Evolutionary conservation across 164 flowering plant species (phyloP), one percentile per base, ranked within the genome.

Genomic region (Tetracentron sinense): DNA sequence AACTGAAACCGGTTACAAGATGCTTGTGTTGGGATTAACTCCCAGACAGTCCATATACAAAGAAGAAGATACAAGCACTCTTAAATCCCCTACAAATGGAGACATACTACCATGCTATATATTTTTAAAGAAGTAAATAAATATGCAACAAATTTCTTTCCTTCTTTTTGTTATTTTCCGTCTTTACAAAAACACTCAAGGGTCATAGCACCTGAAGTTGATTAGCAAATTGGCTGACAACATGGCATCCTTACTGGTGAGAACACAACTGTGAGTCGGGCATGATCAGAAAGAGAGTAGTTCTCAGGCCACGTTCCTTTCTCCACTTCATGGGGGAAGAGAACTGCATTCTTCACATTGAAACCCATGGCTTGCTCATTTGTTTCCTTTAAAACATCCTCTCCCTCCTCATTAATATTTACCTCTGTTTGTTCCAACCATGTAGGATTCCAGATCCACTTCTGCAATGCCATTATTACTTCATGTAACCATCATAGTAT

Each of bases 281-380:
- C 92, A 61, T 87, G 92, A 62, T 87, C 92, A 6, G 92, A 87
- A 29, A 87, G 87, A 50, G 82, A 85, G 68, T 83, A 87, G 64
- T 87, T 67, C 61, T 85, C 89, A 1, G 92, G 92, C 92, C 92
- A 87, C 67, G 62, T 75, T 71, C 89, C 92, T 66, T 83, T 85
- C 79, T 91, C 97, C 16, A 81, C 97, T 81, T 94, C 96, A 42
- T 88, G 77, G 33, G 99, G 99, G 76, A 84, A 87, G 17, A 87
- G 73, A 57, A 83, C 89, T 14, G 89, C 92, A 62, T 87, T 85
- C 69, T 83, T 77, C 48, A 87, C 86, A 56, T 81, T 85, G 57
- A 85, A 85, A 20, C 92, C 92, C 23, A 79, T 72, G 0, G 86
- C 69, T 68, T 84, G 79, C 62, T 77, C 67, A 56, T 65, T 63